Conservation (phyloP, 257 asterid species). For the Solanum chiquidenum region DNA sequence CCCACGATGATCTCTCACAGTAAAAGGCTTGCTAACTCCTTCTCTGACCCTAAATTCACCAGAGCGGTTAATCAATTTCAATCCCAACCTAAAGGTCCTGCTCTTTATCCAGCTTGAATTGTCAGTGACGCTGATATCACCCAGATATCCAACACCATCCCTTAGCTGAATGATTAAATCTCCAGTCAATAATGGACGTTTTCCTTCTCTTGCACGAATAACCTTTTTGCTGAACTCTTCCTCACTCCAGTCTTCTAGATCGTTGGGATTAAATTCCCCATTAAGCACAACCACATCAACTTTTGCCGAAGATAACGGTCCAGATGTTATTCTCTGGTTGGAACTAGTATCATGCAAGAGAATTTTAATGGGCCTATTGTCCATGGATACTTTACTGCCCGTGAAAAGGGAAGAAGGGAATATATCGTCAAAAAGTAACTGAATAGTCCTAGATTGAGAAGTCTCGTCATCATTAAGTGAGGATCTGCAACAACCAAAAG, state of each 20-base stretch:
- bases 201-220: slow-evolving; percentile 65
- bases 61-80: slow-evolving; percentile 14
- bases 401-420: slow-evolving; percentile 58
- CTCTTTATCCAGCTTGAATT: slow-evolving; percentile 89
- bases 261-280: slow-evolving; percentile 61
- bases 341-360: slow-evolving; percentile 37
- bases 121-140: slow-evolving; percentile 65
- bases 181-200: slow-evolving; percentile 73
- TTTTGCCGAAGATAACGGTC: slow-evolving; percentile 46
- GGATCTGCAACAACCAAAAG: slow-evolving; percentile 21
- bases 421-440: slow-evolving; percentile 33
- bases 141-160: slow-evolving; percentile 58
- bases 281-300: slow-evolving; percentile 49
- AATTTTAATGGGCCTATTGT: slow-evolving; percentile 21
- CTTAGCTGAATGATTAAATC: slow-evolving; percentile 33
- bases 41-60: slow-evolving; percentile 43
- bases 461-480: slow-evolving; percentile 20
- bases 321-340: slow-evolving; percentile 26
- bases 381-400: slow-evolving; percentile 31
- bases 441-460: slow-evolving; percentile 27
- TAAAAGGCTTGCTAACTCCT: slow-evolving; percentile 63
- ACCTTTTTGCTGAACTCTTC: slow-evolving; percentile 34
- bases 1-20: slow-evolving; percentile 89
- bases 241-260: slow-evolving; percentile 54
- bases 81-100: slow-evolving; percentile 71